Percentiles rank a stretch among this genome's conserved stretches.
These are phyloP conservation scores for Pulveroboletus sp. DNA, from an alignment of 768 basidiomycete species.

Conservation along the genomic window DNA sequence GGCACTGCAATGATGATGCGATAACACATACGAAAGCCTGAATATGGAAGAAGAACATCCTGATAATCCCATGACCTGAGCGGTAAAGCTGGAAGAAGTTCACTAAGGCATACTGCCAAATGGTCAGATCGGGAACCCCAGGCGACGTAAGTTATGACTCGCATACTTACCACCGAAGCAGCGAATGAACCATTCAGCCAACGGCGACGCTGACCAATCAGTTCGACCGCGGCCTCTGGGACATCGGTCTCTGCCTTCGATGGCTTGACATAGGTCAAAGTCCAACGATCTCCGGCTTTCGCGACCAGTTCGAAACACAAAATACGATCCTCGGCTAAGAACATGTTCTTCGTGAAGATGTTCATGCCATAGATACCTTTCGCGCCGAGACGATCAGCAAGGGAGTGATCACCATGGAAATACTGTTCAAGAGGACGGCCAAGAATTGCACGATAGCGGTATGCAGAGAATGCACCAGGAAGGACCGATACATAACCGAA, in stretches of 20 bases:
- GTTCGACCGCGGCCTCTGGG: slow-evolving; percentile 85
- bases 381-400: slow-evolving; percentile 86
- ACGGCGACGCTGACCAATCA: slow-evolving; percentile 92
- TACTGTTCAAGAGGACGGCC: slow-evolving; percentile 84
- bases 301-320: slow-evolving; percentile 96
- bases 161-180: slow-evolving; percentile 70
- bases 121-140: background rate
- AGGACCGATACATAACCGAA: slow-evolving; percentile 95
- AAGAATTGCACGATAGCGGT: slow-evolving; percentile 88
- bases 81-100: slow-evolving; percentile 89
- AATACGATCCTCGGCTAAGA: slow-evolving; percentile 92
- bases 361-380: slow-evolving; percentile 97
- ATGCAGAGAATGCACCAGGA: slow-evolving; percentile 96
- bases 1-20: background rate
- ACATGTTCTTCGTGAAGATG: slow-evolving; percentile 95
- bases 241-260: slow-evolving; percentile 96
- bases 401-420: slow-evolving; percentile 83
- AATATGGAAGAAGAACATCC: slow-evolving; percentile 96
- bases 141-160: background rate
- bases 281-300: slow-evolving; percentile 84
- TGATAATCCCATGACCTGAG: slow-evolving; percentile 80
- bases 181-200: slow-evolving; percentile 98
- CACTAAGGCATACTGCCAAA: slow-evolving; percentile 75
- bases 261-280: slow-evolving; percentile 87
- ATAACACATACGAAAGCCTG: slow-evolving; percentile 71